Evolutionary conservation across 768 basidiomycete genomes (phyloP).

Genomic region (Dentipellis sp.): DNA sequence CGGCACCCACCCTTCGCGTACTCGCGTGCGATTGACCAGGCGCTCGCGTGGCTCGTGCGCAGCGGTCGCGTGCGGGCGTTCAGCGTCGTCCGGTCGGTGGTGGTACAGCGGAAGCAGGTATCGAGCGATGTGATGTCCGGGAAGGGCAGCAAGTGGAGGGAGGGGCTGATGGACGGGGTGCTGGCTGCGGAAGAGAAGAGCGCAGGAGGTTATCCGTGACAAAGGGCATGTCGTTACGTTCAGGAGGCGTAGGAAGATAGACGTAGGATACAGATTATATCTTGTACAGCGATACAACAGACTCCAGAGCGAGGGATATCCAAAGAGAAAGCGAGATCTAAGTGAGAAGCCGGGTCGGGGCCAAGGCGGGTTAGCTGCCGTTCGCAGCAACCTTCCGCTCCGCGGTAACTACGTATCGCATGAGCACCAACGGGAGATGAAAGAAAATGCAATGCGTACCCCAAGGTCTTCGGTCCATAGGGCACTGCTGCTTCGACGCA

Average conservation of each 20-base stretch:
- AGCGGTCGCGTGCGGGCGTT: constrained; percentile 47
- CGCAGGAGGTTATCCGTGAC: no score
- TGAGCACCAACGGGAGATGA: not conserved
- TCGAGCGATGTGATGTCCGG: constrained; percentile 45
- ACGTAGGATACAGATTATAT: not conserved
- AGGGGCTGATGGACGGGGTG: constrained; percentile 37
- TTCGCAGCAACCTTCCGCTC: constrained; percentile 36
- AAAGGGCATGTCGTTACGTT: not conserved
- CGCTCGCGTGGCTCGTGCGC: constrained; percentile 55
- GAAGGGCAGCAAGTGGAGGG: constrained; percentile 49
- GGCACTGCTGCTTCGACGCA: constrained; percentile 91
- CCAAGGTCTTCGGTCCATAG: constrained; percentile 96
- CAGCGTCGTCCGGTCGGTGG: constrained; percentile 58
- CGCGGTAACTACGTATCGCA: constrained; percentile 34
- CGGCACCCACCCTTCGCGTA: constrained; percentile 62
- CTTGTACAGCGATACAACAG: no score
- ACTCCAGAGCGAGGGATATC: no score
- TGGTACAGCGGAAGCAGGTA: constrained; percentile 53
- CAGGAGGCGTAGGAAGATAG: not conserved
- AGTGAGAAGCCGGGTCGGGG: not conserved
- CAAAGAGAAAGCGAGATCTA: no score
- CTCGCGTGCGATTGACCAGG: constrained; percentile 71
- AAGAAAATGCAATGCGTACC: constrained; percentile 38
- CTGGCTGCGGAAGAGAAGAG: constrained; percentile 16
- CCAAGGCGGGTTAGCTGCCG: constrained; percentile 3